phyloP scores from a whole-genome alignment of 2,329 filamentous ascomycete genomes.

The Sporothrix pallida region DNA sequence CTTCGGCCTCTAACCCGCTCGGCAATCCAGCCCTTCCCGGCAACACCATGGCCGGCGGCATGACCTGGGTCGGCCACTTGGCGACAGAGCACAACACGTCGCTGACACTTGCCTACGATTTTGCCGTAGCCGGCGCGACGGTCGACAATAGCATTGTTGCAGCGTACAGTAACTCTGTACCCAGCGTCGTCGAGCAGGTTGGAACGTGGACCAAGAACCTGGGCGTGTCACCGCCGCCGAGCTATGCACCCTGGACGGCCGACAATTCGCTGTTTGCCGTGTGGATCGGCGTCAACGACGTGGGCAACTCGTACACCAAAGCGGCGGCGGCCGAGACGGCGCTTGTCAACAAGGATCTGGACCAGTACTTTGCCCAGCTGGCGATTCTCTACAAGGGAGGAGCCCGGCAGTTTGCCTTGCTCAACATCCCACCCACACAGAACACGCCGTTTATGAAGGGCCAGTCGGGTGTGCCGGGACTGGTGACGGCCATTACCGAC shows the following conservation, averaged over 20 bases:
- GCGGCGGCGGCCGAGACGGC: constrained; percentile 41
- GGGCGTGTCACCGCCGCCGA: background rate
- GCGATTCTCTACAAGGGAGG: constrained; percentile 49
- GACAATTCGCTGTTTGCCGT: background rate
- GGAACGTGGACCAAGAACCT: constrained; percentile 1
- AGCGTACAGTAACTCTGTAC: background rate
- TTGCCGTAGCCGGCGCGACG: background rate
- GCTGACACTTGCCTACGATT: background rate
- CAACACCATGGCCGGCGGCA: constrained; percentile 1
- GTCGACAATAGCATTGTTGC: background rate
- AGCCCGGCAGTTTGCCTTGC: background rate
- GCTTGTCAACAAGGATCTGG: constrained; percentile 49
- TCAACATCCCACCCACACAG: background rate
- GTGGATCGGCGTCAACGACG: constrained; percentile 58
- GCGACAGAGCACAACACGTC: constrained; percentile 6
- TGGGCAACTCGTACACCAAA: constrained; percentile 59
- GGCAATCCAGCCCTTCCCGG: background rate
- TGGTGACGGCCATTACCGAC: constrained; percentile 29
- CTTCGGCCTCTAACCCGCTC: background rate
- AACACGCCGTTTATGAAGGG: background rate
- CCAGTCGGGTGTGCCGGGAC: constrained; percentile 19
- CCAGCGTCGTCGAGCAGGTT: background rate
- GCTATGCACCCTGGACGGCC: background rate
- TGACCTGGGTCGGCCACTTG: constrained; percentile 1
- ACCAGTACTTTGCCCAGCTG: constrained; percentile 51